Percentiles rank a stretch among this genome's conserved stretches.
phyloP scores from a whole-genome alignment of 2,329 filamentous ascomycete species.

The Alternaria gansuensis region DNA sequence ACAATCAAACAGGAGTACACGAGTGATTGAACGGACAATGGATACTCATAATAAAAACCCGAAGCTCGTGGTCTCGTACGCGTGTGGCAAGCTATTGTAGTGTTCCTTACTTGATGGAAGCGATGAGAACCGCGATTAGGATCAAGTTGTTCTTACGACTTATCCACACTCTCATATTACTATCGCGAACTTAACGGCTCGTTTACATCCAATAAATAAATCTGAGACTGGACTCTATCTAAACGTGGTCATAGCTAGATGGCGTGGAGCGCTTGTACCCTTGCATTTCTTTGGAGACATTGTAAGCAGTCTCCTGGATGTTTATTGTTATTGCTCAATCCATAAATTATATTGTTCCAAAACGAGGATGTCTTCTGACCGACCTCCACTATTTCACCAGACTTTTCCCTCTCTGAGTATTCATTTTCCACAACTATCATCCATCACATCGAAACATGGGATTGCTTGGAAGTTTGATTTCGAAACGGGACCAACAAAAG shows the following conservation, averaged over 20 bases:
- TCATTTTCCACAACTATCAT: not conserved
- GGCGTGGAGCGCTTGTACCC: not conserved
- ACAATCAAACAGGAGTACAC: slow-evolving; percentile 18
- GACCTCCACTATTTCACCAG: not conserved
- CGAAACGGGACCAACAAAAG: not conserved
- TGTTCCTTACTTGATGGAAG: not conserved
- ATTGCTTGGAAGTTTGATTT: not conserved
- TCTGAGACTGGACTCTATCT: not conserved
- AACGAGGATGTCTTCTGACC: not conserved
- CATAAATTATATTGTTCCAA: not conserved
- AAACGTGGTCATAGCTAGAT: not conserved
- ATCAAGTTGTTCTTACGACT: not conserved
- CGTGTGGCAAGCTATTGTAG: not conserved
- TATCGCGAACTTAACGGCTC: not conserved
- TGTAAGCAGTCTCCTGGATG: not conserved
- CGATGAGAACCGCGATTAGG: not conserved
- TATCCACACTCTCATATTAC: not conserved
- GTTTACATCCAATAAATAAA: not conserved
- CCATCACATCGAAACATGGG: not conserved
- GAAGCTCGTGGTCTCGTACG: not conserved
- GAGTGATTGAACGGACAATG: not conserved
- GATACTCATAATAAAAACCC: not conserved
- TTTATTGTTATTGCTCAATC: not conserved
- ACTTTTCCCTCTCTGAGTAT: not conserved
- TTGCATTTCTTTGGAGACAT: not conserved